These are phyloP conservation scores for Boletus reticulatus DNA, from an alignment of 768 basidiomycete species.

Conservation along the genomic window DNA sequence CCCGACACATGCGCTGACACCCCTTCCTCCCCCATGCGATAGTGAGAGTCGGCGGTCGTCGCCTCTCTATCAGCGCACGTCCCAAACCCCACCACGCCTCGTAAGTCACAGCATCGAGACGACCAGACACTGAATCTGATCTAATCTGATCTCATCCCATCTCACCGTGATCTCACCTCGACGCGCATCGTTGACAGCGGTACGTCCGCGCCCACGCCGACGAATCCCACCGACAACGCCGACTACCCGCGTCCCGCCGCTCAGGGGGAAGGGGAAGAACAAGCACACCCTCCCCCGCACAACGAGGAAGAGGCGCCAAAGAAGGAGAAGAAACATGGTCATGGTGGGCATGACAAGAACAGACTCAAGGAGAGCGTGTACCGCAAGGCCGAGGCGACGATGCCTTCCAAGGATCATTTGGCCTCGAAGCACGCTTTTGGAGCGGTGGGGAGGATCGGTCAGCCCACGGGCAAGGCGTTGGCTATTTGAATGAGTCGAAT, in stretches of 20 bases:
- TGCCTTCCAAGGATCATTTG: slow-evolving; percentile 45
- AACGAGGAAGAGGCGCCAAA: slow-evolving; percentile 47
- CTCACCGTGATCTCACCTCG: neutral
- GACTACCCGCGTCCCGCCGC: slow-evolving; percentile 57
- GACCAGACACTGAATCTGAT: neutral
- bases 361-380: slow-evolving; percentile 45
- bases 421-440: slow-evolving; percentile 37
- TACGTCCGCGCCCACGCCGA: slow-evolving; percentile 5
- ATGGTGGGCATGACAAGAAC: slow-evolving; percentile 40
- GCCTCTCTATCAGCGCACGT: slow-evolving; percentile 45
- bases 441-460: slow-evolving; percentile 51
- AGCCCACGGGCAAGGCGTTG: slow-evolving; percentile 50
- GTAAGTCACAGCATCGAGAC: slow-evolving; percentile 19
- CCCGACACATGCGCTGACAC: neutral
- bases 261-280: slow-evolving; percentile 36
- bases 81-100: slow-evolving; percentile 33
- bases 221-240: slow-evolving; percentile 21
- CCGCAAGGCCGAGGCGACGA: slow-evolving; percentile 45
- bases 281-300: slow-evolving; percentile 31
- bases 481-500: slow-evolving; percentile 27
- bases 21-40: neutral
- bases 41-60: slow-evolving; percentile 50
- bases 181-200: neutral
- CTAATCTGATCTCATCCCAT: too few relatives aligned
- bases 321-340: slow-evolving; percentile 47